phyloP scores from a whole-genome alignment of 148 eudicot genomes.

The Heliamphora exappendiculata region DNA sequence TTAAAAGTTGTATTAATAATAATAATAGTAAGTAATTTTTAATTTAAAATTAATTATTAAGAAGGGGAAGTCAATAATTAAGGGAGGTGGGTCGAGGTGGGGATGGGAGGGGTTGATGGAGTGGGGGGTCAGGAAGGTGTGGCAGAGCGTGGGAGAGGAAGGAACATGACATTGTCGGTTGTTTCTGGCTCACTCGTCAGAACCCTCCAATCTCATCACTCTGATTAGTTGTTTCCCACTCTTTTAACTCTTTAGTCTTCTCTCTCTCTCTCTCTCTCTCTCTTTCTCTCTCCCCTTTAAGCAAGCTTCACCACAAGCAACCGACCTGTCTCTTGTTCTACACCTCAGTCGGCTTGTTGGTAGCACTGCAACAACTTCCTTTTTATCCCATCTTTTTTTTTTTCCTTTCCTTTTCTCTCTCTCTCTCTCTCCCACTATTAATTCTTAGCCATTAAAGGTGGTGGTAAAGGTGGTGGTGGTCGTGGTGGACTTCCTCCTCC shows the following conservation, averaged over 20 bases:
- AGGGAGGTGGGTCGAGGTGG: background rate
- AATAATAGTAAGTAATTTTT: too few species aligned
- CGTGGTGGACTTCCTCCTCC: too few species aligned
- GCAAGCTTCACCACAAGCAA: slow-evolving; percentile 53
- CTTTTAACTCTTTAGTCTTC: background rate
- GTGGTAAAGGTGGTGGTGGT: background rate
- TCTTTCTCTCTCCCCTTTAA: slow-evolving; percentile 6
- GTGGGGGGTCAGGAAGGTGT: background rate
- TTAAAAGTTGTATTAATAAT: too few species aligned
- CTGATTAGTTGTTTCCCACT: slow-evolving; percentile 14
- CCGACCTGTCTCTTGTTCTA: slow-evolving; percentile 55
- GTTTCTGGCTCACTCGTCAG: slow-evolving; percentile 5
- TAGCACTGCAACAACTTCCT: slow-evolving; percentile 25
- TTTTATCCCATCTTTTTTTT: background rate
- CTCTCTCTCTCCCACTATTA: background rate
- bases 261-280: background rate
- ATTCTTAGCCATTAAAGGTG: background rate
- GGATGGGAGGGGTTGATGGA: slow-evolving; percentile 22
- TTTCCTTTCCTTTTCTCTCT: background rate
- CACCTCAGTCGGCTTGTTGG: slow-evolving; percentile 27
- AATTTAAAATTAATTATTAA: too few species aligned
- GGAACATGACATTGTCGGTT: slow-evolving; percentile 38
- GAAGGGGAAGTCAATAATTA: slow-evolving; percentile 16
- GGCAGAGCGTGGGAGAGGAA: slow-evolving; percentile 34
- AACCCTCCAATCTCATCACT: background rate